Conservation (phyloP, 306 rosid species). For the Sesbania bispinosa region DNA sequence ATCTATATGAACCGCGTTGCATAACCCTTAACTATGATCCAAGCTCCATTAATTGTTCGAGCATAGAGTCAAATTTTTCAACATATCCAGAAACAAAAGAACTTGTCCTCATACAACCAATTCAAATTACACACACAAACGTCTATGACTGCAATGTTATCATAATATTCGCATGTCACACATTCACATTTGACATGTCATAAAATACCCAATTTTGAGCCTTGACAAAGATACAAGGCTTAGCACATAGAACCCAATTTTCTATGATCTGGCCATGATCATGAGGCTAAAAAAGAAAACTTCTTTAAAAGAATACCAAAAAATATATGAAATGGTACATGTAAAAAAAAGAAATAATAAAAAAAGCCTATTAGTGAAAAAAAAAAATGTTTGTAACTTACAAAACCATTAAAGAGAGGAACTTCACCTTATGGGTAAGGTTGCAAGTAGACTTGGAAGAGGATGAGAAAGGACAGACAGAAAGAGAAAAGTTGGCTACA, state of each 20-base stretch:
- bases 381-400: not conserved
- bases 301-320: not conserved
- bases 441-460: not conserved
- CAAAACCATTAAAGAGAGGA: not conserved
- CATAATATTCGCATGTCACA: not conserved
- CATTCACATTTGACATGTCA: not conserved
- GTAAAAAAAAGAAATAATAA: not conserved
- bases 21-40: no score
- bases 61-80: no score
- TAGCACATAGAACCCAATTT: no score
- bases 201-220: not conserved
- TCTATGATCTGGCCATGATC: no score
- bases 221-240: not conserved
- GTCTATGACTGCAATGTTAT: not conserved
- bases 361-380: not conserved
- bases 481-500: not conserved
- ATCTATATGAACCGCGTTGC: no score
- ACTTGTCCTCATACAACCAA: no score
- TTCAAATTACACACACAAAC: not conserved
- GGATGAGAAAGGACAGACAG: not conserved
- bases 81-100: no score
- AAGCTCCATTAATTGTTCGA: no score
- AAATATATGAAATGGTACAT: not conserved
- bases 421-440: not conserved
- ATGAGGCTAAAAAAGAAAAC: not conserved